Percentiles rank a stretch among this genome's conserved stretches.
phyloP scores from a whole-genome alignment of 371 early-diverging fungal genomes.

The Mucor velutinosus region DNA sequence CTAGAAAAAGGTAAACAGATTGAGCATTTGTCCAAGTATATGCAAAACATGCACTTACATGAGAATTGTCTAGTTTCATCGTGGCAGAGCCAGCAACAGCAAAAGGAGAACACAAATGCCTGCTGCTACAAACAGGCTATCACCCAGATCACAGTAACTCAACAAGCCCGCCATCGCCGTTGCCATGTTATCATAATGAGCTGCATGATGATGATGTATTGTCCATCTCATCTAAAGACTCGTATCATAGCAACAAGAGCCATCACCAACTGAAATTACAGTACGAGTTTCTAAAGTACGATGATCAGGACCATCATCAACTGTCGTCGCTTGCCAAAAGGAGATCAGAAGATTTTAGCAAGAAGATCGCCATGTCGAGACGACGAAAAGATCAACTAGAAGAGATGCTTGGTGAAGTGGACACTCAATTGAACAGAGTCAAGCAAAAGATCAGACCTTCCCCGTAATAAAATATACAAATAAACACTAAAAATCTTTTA shows the following conservation, averaged over 20 bases:
- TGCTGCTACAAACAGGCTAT: conserved; percentile 20
- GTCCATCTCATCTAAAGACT: conserved; percentile 9
- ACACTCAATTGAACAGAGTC: conserved; percentile 28
- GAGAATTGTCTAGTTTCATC: neutral
- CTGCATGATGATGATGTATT: conserved; percentile 15
- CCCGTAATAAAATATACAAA: conserved; percentile 3
- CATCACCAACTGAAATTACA: neutral
- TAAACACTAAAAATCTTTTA: neutral
- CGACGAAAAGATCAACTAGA: conserved; percentile 25
- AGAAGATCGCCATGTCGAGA: conserved; percentile 11
- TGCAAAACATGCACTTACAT: neutral
- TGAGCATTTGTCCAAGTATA: neutral
- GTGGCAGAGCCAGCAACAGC: neutral
- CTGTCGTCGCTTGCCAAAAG: conserved; percentile 6
- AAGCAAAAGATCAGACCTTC: conserved; percentile 32
- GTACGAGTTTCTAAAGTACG: conserved; percentile 16
- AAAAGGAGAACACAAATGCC: conserved; percentile 1
- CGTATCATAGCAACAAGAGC: neutral
- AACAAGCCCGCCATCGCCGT: conserved; percentile 25
- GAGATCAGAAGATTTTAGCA: conserved; percentile 20
- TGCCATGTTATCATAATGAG: conserved; percentile 9
- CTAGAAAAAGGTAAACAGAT: conserved; percentile 7
- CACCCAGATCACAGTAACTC: conserved; percentile 11
- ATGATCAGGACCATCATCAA: conserved; percentile 2
- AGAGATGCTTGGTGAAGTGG: conserved; percentile 31